Evolutionary conservation across 305 asterid species (phyloP).

Genomic region (Solanum chacoense): DNA sequence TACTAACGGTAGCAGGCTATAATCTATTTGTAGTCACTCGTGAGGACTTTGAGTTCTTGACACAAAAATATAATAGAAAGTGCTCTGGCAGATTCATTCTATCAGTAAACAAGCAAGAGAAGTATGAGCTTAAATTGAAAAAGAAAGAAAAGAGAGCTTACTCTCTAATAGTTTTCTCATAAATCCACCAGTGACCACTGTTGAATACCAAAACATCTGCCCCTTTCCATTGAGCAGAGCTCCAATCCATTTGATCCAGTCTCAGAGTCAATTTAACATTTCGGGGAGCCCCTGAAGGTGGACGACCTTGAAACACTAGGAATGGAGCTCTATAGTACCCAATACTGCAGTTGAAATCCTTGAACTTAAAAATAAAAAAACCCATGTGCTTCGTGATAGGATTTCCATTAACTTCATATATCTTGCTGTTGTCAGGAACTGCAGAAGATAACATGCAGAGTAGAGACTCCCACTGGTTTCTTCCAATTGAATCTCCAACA

Average conservation of each 20-base stretch:
- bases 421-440: constrained; percentile 41
- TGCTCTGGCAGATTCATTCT: not conserved
- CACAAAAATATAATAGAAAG: not conserved
- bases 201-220: constrained; percentile 76
- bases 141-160: constrained; percentile 13
- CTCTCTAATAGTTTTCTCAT: constrained; percentile 73
- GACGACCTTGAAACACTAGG: constrained; percentile 66
- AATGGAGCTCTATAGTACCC: constrained; percentile 92
- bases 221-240: constrained; percentile 56
- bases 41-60: not conserved
- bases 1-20: not conserved
- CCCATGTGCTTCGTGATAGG: constrained; percentile 90
- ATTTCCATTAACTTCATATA: constrained; percentile 78
- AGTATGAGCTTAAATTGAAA: not conserved
- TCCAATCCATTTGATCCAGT: constrained; percentile 79
- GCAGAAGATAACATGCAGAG: constrained; percentile 88
- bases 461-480: constrained; percentile 99
- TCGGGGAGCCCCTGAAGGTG: constrained; percentile 43
- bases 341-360: constrained; percentile 67
- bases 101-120: not conserved
- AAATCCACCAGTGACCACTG: constrained; percentile 97
- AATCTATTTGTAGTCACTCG: not conserved
- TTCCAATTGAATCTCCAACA: constrained; percentile 90
- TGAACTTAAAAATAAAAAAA: constrained; percentile 44
- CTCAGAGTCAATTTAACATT: constrained; percentile 57